phyloP scores from a whole-genome alignment of 2,329 filamentous ascomycete species.

The Xylariaceae sp. region DNA sequence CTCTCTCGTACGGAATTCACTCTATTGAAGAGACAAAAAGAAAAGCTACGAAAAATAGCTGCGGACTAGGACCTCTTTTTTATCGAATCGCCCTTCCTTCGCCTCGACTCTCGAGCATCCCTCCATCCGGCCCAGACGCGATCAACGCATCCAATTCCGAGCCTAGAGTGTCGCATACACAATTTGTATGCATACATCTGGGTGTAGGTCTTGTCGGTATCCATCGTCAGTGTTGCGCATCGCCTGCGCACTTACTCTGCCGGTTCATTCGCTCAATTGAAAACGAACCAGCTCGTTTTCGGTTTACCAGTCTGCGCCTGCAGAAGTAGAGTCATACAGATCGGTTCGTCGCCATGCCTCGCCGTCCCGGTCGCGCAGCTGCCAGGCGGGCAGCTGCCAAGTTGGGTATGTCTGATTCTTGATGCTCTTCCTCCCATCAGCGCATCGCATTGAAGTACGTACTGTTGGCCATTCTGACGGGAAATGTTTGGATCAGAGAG shows the following conservation, averaged over 20 bases:
- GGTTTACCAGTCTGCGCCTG: not conserved
- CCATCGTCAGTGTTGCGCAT: not conserved
- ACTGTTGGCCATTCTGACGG: conserved; percentile 2
- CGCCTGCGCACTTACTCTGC: not conserved
- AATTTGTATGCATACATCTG: not conserved
- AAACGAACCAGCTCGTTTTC: not conserved
- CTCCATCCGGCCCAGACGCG: not conserved
- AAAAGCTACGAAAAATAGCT: not conserved
- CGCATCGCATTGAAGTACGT: no score
- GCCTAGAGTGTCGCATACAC: not conserved
- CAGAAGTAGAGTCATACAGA: not conserved
- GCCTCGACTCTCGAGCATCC: not conserved
- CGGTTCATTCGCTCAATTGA: not conserved
- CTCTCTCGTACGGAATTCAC: no score
- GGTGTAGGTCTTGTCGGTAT: not conserved
- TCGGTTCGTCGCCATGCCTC: conserved; percentile 27
- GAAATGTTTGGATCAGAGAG: conserved; percentile 36
- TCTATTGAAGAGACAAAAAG: not conserved
- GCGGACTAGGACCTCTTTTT: not conserved
- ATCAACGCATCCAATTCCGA: not conserved
- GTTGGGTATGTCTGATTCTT: conserved; percentile 33
- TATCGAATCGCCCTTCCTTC: not conserved
- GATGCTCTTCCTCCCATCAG: not conserved
- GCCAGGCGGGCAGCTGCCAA: conserved; percentile 41
- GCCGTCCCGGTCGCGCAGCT: conserved; percentile 40